Conservation (phyloP, 2,329 filamentous ascomycete species). For the Neofusicoccum kwambonambiense region DNA sequence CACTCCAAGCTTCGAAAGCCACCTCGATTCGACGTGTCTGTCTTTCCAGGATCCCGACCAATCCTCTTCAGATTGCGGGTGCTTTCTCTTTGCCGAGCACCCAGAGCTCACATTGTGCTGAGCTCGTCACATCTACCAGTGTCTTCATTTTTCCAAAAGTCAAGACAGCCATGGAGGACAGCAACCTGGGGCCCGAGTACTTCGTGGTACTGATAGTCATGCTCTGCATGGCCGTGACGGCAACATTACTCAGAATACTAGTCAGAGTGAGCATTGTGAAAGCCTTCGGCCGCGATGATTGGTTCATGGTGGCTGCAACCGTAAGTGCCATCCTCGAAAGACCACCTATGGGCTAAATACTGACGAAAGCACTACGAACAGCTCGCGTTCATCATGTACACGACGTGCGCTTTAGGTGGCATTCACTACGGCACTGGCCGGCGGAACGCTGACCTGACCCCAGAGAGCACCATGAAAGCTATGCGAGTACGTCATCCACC, state of each 20-base stretch:
- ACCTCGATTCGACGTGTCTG: too few species aligned
- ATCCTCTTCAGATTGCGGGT: too few species aligned
- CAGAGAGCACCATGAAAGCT: slow-evolving; percentile 25
- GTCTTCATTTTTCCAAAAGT: too few species aligned
- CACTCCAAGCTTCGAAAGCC: not conserved
- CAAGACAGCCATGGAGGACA: not conserved
- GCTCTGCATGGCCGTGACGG: slow-evolving; percentile 23
- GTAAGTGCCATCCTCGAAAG: slow-evolving; percentile 19
- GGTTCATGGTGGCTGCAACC: slow-evolving; percentile 32
- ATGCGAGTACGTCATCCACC: slow-evolving; percentile 19
- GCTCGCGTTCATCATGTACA: slow-evolving; percentile 21
- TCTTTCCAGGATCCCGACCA: too few species aligned
- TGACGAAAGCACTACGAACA: too few species aligned
- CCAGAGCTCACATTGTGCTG: too few species aligned
- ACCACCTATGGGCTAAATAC: too few species aligned
- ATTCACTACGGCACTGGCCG: slow-evolving; percentile 11
- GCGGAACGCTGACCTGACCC: slow-evolving; percentile 25
- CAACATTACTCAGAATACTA: slow-evolving; percentile 30
- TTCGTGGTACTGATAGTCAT: not conserved
- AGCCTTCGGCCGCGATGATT: slow-evolving; percentile 37
- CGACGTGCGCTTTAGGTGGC: slow-evolving; percentile 22
- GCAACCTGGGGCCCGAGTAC: not conserved
- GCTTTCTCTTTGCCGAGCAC: too few species aligned
- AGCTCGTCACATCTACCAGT: too few species aligned
- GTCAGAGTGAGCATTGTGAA: slow-evolving; percentile 35